A percentile compares a stretch with the other conserved stretches of the same genome.
phyloP scores from a whole-genome alignment of 305 asterid species.

The Fraxinus sp. region DNA sequence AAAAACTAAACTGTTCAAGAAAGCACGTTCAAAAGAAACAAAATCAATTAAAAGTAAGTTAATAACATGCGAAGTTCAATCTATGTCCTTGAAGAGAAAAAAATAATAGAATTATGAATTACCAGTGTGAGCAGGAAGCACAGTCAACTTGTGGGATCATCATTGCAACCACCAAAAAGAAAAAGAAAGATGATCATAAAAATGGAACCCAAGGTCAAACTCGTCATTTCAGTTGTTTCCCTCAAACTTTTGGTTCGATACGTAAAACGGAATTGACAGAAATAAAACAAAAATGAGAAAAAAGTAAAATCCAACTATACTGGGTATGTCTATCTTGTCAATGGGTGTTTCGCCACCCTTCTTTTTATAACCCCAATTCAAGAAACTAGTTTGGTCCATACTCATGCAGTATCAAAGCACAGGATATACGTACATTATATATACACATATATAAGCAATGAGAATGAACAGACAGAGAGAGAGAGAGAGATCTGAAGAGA shows the following conservation, averaged over 20 bases:
- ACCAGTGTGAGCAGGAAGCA: background rate
- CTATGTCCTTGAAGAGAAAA: background rate
- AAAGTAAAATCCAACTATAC: background rate
- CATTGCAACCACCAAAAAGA: conserved; percentile 2
- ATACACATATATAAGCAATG: conserved; percentile 6
- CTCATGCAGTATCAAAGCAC: conserved; percentile 30
- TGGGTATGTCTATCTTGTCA: background rate
- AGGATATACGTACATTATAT: conserved; percentile 7
- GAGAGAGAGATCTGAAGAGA: conserved; percentile 18
- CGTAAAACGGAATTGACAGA: background rate
- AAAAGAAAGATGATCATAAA: conserved; percentile 1
- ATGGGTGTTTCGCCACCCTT: background rate
- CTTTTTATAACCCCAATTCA: background rate
- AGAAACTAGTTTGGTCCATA: background rate
- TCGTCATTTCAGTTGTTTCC: conserved; percentile 29
- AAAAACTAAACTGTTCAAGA: too few species aligned
- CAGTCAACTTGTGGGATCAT: background rate
- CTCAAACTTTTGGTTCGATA: background rate
- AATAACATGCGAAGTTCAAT: too few species aligned
- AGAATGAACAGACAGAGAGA: background rate
- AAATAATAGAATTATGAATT: background rate
- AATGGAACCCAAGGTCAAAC: conserved; percentile 33
- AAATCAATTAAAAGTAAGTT: too few species aligned
- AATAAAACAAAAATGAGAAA: background rate
- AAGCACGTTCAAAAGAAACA: too few species aligned